Evolutionary conservation across 441 rosid species (phyloP).

Genomic region (Jatropha podagrica): DNA sequence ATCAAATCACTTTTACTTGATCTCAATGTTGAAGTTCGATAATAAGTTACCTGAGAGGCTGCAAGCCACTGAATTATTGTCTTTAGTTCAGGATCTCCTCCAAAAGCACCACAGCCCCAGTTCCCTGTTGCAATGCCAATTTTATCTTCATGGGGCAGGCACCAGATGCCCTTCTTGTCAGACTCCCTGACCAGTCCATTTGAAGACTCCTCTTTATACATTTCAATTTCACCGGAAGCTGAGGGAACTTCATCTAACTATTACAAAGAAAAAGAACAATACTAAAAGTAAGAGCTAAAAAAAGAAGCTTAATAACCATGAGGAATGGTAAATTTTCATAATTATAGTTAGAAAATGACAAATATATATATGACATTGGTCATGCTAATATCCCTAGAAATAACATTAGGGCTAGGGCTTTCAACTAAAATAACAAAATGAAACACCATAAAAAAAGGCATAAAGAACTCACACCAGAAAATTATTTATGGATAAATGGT

Average conservation of each 20-base stretch:
- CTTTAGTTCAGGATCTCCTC: constrained; percentile 93
- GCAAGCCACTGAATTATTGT: constrained; percentile 93
- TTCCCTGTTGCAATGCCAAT: constrained; percentile 84
- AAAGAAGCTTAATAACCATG: constrained; percentile 1
- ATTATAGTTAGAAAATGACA: background rate
- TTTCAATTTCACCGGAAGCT: constrained; percentile 29
- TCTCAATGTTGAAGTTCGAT: background rate
- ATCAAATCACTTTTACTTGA: background rate
- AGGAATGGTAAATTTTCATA: constrained; percentile 1
- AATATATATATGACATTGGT: background rate
- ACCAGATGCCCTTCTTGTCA: constrained; percentile 25
- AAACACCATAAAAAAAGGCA: background rate
- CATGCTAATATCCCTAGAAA: background rate
- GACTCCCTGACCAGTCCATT: constrained; percentile 24
- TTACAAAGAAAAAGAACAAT: constrained; percentile 19
- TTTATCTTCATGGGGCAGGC: constrained; percentile 37
- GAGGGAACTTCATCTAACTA: constrained; percentile 42
- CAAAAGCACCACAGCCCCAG: constrained; percentile 99
- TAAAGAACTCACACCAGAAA: constrained; percentile 31
- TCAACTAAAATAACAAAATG: background rate
- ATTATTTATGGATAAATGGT: constrained; percentile 23
- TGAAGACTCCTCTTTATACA: constrained; percentile 28
- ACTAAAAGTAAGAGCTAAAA: background rate
- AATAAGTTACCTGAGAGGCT: constrained; percentile 73
- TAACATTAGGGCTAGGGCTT: background rate